Evolutionary conservation across 2,329 filamentous ascomycete genomes (phyloP), one percentile per base, ranked within the genome.

Genomic region (Sclerotinia nivalis): DNA sequence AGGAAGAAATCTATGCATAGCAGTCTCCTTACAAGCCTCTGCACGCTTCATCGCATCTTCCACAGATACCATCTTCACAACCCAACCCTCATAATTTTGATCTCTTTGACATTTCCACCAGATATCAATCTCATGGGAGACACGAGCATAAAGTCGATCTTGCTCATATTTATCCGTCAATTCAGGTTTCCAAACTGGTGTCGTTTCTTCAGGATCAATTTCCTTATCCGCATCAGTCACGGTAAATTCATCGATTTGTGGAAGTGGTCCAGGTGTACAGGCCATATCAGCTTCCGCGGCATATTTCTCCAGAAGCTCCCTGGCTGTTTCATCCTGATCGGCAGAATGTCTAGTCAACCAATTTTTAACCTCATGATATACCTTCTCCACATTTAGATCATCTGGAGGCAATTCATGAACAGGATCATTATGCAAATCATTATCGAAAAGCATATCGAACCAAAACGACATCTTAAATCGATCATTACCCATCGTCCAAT

Each of bases 381-480:
- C 86, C 40, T 86, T 80, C 58, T 87, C 83, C 13, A 86, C 82
- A 40, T 85, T 83, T 71, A 89, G 86, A 10, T 84, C 84, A 70
- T 79, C 78, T 6, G 74, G 74, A 15, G 83, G 82, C 58, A 83
- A 82, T 67, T 88, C 84, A 43, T 82, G 80, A n/a, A 85, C 79
- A 2, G 80, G 80, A 69, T 89, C 86, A 50, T 87, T 84, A 2
- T 84, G 82, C 40, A 78, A 65, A 43, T 87, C 81, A 54, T 85
- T 87, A 68, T 90, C 88, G 68, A 89, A 89, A 10, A 91, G 80
- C 40, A 90, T 86, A 68, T 88, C 86, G 69, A 86, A 87, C 88
- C 88, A 91, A 71, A 91, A 90, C 0, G 86, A 84, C 87, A 90
- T 90, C 77, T 91, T 91, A 78, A 90, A 90, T 49, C 88, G 82